Base-by-base conservation (phyloP, 2,329 filamentous ascomycete species). In the Aspergillus versicolor region DNA sequence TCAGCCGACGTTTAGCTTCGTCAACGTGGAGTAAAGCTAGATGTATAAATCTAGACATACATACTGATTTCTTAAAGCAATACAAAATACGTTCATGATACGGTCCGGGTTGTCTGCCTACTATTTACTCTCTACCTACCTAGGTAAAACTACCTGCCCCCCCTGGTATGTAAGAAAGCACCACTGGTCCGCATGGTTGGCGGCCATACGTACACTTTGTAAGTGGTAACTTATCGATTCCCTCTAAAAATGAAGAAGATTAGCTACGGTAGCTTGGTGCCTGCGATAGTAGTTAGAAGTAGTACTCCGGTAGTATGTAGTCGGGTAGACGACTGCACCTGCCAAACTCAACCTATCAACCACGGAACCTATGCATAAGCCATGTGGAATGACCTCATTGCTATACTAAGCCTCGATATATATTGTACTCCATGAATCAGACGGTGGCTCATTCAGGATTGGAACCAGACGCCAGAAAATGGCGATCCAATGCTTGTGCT, bases 1-100 rank as follows among this genome's bases (percentile, higher is more conserved):
- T 2, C 81, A 83, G 63, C 92, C 92, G 51, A 89, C 85, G 42
- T 96, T 95, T 76, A 80, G 85, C 67, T 96, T 97, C 77, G 88
- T 91, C 77, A 96, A 96, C 73, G 82, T 94, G 66, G 76, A 74
- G 61, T 72, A 68, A 44, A 47, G 46, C 24, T 22, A 43, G 38
- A 42, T 27, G 5, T 19, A 46, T 27, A n/a, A 19, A 41, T 48
- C 37, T 49, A 45, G 27, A 50, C 24, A 32, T 45, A 30, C 43
- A 45, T 22, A 45, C 24, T 24, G 27, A 44, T 15, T 13, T 4
- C 30, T 30, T 27, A 27, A 22, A 13, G 43, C 22, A 45, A 45
- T 45, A 37, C 21, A 44, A 27, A 45, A 45, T 12, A 9, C 21
- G n/a, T 44, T 24, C 27, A 44, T 44, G 42, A 44, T 30, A 30